Evolutionary conservation across 192 early-diverging fungal species (phyloP).

Genomic region (Coemansia sp.): DNA sequence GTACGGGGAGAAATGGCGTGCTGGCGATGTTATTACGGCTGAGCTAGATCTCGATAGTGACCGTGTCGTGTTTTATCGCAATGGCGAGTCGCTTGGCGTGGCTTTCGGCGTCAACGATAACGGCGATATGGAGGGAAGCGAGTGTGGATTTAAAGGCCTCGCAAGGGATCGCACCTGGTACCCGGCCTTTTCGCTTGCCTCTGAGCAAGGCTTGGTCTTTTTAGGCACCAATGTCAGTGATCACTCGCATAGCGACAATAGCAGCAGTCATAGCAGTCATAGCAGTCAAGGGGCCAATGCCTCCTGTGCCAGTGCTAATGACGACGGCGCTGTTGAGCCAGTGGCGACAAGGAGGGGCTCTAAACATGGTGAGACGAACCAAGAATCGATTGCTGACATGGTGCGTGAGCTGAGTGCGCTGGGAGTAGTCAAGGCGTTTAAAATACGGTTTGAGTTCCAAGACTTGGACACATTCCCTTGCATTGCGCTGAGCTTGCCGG

Average conservation of each 20-base stretch:
- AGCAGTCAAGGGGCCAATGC: background rate
- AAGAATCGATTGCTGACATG: background rate
- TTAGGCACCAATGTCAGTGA: constrained; percentile 26
- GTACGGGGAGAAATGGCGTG: constrained; percentile 51
- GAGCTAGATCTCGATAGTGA: constrained; percentile 50
- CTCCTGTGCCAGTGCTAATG: background rate
- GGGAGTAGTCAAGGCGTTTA: constrained; percentile 27
- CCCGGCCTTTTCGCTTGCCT: constrained; percentile 48
- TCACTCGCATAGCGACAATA: constrained; percentile 12
- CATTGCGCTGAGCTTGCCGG: constrained; percentile 30
- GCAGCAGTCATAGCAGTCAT: background rate
- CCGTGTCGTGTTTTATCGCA: constrained; percentile 43
- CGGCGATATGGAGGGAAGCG: constrained; percentile 28
- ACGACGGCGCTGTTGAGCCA: background rate
- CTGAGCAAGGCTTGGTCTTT: constrained; percentile 49
- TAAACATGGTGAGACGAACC: background rate
- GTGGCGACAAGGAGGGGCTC: background rate
- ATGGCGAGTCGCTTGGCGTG: constrained; percentile 41
- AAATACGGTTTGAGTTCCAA: constrained; percentile 42
- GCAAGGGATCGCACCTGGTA: constrained; percentile 47
- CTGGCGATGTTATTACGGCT: constrained; percentile 36
- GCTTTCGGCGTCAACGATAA: constrained; percentile 39
- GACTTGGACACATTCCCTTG: constrained; percentile 43
- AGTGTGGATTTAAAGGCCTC: constrained; percentile 29
- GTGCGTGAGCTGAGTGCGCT: constrained; percentile 8